A percentile compares a stretch with the other conserved stretches of the same genome.
Conservation (phyloP, 1,284 basidiomycete species). For the Wolfiporia cocos region DNA sequence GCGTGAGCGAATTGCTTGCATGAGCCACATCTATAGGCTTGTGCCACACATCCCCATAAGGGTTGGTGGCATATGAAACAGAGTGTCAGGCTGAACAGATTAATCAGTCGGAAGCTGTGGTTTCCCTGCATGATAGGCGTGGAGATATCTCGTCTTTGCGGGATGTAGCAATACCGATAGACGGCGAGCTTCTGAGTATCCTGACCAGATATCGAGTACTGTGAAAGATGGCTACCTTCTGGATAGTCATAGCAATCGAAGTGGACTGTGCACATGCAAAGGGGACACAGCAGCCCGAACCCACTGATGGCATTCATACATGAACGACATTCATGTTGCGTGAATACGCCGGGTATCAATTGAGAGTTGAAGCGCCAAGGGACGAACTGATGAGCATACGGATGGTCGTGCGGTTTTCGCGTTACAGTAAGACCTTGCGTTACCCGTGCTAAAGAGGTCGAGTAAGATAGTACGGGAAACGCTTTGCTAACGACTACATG, state of each 20-base stretch:
- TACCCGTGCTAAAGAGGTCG: conserved; percentile 16
- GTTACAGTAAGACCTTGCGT: conserved; percentile 10
- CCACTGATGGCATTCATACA: conserved; percentile 47
- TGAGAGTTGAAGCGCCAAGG: conserved; percentile 51
- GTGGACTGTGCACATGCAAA: conserved; percentile 61
- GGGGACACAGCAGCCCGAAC: conserved; percentile 60
- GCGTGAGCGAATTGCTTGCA: conserved; percentile 63
- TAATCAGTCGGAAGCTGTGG: conserved; percentile 52
- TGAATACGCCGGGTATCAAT: conserved; percentile 25
- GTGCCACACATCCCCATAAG: conserved; percentile 62
- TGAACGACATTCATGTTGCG: conserved; percentile 43
- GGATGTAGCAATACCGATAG: conserved; percentile 51
- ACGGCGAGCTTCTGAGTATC: conserved; percentile 51
- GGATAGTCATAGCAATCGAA: conserved; percentile 71
- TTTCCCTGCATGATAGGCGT: conserved; percentile 24
- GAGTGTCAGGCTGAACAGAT: conserved; percentile 65
- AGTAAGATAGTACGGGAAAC: conserved; percentile 34
- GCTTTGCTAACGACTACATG: conserved; percentile 54
- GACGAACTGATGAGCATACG: conserved; percentile 56
- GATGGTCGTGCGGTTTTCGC: conserved; percentile 25
- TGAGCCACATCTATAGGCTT: conserved; percentile 56
- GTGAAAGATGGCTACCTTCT: conserved; percentile 48
- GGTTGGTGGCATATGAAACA: conserved; percentile 64
- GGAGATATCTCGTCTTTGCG: conserved; percentile 21
- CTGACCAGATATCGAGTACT: conserved; percentile 43